Evolutionary conservation across 2,329 filamentous ascomycete species (phyloP), one percentile per base, ranked within the genome.

Genomic region (Myriosclerotinia duriaeana): DNA sequence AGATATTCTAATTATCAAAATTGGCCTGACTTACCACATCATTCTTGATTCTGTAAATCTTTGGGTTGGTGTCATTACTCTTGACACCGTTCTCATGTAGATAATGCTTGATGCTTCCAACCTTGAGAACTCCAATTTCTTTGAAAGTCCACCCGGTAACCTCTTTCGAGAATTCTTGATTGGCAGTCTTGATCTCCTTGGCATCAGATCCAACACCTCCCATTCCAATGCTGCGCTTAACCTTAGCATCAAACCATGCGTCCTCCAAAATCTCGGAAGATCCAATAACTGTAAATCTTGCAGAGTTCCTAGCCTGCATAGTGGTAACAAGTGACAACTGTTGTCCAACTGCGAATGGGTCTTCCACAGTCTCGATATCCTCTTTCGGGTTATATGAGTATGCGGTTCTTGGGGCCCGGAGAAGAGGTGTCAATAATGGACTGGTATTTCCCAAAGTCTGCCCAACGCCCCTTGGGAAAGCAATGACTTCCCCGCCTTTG

Each of bases 371-470:
- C 58, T 87, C 86, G 52, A 81, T 78, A 75, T 96, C 91, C 70
- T 97, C 93, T 83, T 96, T 96, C 65, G 92, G 89, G 79, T 95
- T 94, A 84, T 97, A 97, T 78, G 87, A 91, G 82, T 99, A 99
- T 69, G 93, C 91, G 12, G 93, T 97, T 72, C 84, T 81, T 26
- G 92, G 90, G 55, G 93, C 94, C 73, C 89, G 89, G 67, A 99
- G 80, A 71, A 99, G 85, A 20, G 95, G 92, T 22, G 89, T 85
- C 65, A 98, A 82, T 26, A 97, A 85, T 63, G 91, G 86, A 73
- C 89, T 89, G 20, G 81, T 85, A 71, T 89, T 85, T 72, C 94
- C 93, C 58, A 99, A 85, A 63, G 86, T 84, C 78, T 97, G 94
- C 73, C 91, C 93, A 66, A 93, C 86, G 62, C 88, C 87, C 73